These are phyloP conservation scores for Melanomma pulvis-pyrius DNA, from an alignment of 495 filamentous ascomycete genomes.

Conservation along the genomic window DNA sequence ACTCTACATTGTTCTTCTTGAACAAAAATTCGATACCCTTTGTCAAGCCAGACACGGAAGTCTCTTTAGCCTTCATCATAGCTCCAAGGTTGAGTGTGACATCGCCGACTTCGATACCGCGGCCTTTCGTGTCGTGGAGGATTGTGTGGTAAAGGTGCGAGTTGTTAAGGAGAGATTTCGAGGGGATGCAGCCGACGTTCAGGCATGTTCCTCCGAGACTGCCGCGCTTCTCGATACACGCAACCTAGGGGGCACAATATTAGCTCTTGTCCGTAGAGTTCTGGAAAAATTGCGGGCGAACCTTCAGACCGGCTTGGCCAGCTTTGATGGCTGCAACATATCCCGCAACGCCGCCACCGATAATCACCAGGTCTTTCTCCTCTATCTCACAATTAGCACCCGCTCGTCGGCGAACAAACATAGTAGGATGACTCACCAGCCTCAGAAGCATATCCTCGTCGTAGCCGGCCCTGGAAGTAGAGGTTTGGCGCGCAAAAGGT, in stretches of 20 bases:
- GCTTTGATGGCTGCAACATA: slow-evolving; percentile 99
- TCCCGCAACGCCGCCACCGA: slow-evolving; percentile 95
- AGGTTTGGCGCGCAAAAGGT: slow-evolving; percentile 60
- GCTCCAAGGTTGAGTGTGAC: slow-evolving; percentile 92
- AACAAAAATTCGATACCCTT: slow-evolving; percentile 97
- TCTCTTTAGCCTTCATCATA: slow-evolving; percentile 98
- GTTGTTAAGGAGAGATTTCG: slow-evolving; percentile 99
- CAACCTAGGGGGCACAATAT: slow-evolving; percentile 63
- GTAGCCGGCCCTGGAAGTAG: slow-evolving; percentile 62
- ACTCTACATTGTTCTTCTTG: slow-evolving; percentile 98
- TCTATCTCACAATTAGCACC: slow-evolving; percentile 56
- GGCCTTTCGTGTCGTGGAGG: slow-evolving; percentile 93
- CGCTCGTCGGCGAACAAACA: slow-evolving; percentile 3
- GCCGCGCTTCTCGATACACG: slow-evolving; percentile 98
- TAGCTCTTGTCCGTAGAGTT: slow-evolving; percentile 7
- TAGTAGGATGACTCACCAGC: slow-evolving; percentile 60
- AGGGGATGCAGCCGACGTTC: slow-evolving; percentile 99
- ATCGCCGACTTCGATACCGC: slow-evolving; percentile 94
- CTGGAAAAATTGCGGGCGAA: slow-evolving; percentile 44
- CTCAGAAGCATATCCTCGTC: slow-evolving; percentile 71
- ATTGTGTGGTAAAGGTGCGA: slow-evolving; percentile 98
- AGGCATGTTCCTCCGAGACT: slow-evolving; percentile 94
- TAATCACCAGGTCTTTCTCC: slow-evolving; percentile 89
- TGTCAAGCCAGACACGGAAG: slow-evolving; percentile 83
- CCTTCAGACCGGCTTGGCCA: slow-evolving; percentile 96